Evolutionary conservation across 2,329 filamentous ascomycete species (phyloP).

Genomic region (Colletotrichum spaethianum): DNA sequence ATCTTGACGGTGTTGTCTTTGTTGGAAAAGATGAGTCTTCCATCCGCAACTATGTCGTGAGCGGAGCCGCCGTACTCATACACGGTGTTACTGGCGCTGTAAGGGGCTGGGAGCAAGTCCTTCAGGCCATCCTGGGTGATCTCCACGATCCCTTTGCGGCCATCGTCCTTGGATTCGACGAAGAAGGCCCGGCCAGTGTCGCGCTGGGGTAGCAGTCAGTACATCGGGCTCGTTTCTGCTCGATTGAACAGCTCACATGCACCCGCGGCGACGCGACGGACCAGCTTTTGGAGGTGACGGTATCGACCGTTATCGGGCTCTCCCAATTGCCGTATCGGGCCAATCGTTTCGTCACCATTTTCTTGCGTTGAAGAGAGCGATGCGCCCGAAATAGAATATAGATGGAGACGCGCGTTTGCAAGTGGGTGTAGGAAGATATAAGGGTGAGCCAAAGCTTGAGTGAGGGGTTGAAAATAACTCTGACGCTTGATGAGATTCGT

Average conservation of each 20-base stretch:
- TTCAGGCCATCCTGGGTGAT: slow-evolving; percentile 49
- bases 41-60: slow-evolving; percentile 55
- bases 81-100: slow-evolving; percentile 60
- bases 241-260: slow-evolving; percentile 47
- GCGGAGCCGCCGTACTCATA: slow-evolving; percentile 69
- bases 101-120: slow-evolving; percentile 59
- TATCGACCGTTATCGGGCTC: slow-evolving; percentile 55
- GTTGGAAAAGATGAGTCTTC: slow-evolving; percentile 63
- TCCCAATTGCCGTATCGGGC: slow-evolving; percentile 57
- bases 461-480: neutral
- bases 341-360: slow-evolving; percentile 46
- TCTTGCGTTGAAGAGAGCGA: neutral
- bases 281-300: slow-evolving; percentile 53
- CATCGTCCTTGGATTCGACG: slow-evolving; percentile 55
- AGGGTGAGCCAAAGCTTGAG: neutral
- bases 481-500: neutral
- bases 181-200: slow-evolving; percentile 54
- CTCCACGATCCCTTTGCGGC: slow-evolving; percentile 61
- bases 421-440: neutral
- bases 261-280: slow-evolving; percentile 53
- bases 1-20: slow-evolving; percentile 58
- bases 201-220: slow-evolving; percentile 42
- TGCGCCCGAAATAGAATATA: too few species aligned
- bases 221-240: neutral
- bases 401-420: too few species aligned